Evolutionary conservation across 2,329 filamentous ascomycete species (phyloP), one percentile per base, ranked within the genome.

Genomic region (Calcarisporium arbuscula): DNA sequence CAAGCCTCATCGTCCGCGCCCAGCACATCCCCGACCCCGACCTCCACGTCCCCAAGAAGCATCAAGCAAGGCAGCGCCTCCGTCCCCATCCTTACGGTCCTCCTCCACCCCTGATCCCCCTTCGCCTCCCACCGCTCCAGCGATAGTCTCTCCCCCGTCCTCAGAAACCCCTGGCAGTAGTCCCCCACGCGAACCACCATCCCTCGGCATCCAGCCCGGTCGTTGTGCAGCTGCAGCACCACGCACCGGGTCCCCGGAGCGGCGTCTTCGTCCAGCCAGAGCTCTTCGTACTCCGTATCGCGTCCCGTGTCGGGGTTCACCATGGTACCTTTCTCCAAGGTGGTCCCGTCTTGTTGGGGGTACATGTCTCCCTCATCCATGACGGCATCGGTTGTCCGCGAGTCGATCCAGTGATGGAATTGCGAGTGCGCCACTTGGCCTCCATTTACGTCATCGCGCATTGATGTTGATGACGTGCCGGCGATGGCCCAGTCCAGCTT

Each of bases 401-500:
- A 74, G 51, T 81, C 74, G 22, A 83, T 60, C 69, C 72, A 74
- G 53, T 84, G 79, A 4, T 52, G 51, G 70, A 77, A 83, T 0
- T 49, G 55, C 1, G 64, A 62, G 45, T 61, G 63, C 2, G 48
- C 52, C 30, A 56, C 19, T 8, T 37, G 28, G 36, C 32, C 40
- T 20, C 51, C 50, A 8, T 46, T 39, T 26, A 51, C 51, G 23
- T 58, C 46, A 5, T 48, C 40, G 9, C 42, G 40, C 5, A 46
- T 37, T 19, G 46, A 41, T 1, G 62, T 67, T 0, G 59, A 61
- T 0, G 74, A 73, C 1, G 56, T 65, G 3, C 80, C 80, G 0
- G 72, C 74, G 44, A 83, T 79, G 5, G 71, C 79, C 80, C 80
- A 84, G 45, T 83, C 77, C 3, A 84, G 61, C 1, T 61, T 48